A percentile compares a stretch with the other conserved stretches of the same genome.
These are phyloP conservation scores for Dictyostelium firmibasis DNA, from an alignment of 78 protist species.

Conservation along the genomic window DNA sequence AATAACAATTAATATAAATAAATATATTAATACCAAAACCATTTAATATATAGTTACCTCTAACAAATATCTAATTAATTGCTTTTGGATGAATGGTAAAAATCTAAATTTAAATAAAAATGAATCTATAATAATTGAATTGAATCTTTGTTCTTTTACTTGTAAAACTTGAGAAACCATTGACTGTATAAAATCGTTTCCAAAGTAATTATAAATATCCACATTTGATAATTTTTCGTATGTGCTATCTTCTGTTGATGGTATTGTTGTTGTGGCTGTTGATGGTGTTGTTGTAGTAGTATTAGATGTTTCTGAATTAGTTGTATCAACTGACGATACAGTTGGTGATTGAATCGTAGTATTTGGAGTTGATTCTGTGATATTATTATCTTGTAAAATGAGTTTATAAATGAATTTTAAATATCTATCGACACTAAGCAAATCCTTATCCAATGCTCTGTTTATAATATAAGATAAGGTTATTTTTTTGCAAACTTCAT, in stretches of 20 bases:
- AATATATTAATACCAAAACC: neutral
- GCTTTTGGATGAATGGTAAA: constrained; percentile 30
- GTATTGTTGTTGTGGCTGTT: neutral
- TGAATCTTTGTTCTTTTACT: constrained; percentile 22
- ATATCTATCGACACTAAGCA: constrained; percentile 22
- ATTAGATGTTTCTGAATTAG: neutral
- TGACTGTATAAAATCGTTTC: constrained; percentile 46
- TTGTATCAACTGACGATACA: neutral
- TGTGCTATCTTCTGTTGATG: neutral
- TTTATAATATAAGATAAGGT: constrained; percentile 34
- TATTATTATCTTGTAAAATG: neutral
- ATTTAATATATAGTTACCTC: neutral
- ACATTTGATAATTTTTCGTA: neutral
- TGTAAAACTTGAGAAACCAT: constrained; percentile 9
- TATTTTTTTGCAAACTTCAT: constrained; percentile 17
- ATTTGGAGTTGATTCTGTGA: neutral
- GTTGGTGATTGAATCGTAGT: neutral
- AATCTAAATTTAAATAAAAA: constrained; percentile 31
- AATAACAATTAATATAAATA: neutral
- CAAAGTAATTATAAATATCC: neutral
- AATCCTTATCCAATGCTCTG: constrained; percentile 14
- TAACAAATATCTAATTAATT: constrained; percentile 32
- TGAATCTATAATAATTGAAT: constrained; percentile 1
- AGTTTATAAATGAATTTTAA: constrained; percentile 3
- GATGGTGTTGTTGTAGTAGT: neutral